Conservation (phyloP, 768 basidiomycete genomes). For the Termitomyces sp. region DNA sequence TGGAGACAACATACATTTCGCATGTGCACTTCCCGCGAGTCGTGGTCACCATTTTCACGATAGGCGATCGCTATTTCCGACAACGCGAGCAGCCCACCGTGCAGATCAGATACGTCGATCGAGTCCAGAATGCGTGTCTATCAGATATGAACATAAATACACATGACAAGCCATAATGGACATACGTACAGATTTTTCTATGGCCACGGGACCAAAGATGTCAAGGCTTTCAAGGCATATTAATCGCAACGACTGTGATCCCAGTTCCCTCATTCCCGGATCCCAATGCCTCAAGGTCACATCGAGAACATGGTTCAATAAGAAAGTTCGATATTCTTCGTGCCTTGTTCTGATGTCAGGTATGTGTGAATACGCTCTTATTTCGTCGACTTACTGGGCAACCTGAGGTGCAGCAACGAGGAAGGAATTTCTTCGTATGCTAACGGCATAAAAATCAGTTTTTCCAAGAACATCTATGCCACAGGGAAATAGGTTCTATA, state of each 20-base stretch:
- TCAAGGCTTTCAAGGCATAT: slow-evolving; percentile 60
- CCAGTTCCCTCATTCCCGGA: slow-evolving; percentile 66
- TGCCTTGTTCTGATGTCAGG: slow-evolving; percentile 45
- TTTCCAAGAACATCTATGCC: slow-evolving; percentile 91
- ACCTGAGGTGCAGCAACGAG: slow-evolving; percentile 81
- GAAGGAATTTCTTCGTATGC: slow-evolving; percentile 79
- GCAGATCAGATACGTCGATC: slow-evolving; percentile 64
- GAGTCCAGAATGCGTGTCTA: slow-evolving; percentile 57
- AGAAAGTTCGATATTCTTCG: slow-evolving; percentile 59
- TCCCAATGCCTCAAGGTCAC: slow-evolving; percentile 91
- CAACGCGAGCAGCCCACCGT: slow-evolving; percentile 76
- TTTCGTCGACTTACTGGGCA: slow-evolving; percentile 57
- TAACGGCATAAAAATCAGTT: slow-evolving; percentile 94
- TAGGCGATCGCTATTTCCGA: slow-evolving; percentile 68
- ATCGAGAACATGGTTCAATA: slow-evolving; percentile 69
- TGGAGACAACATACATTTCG: slow-evolving; percentile 36
- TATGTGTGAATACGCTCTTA: not conserved
- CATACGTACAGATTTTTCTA: slow-evolving; percentile 41
- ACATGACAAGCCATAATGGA: slow-evolving; percentile 1
- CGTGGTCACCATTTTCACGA: slow-evolving; percentile 24
- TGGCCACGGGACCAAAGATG: slow-evolving; percentile 43
- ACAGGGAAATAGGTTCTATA: slow-evolving; percentile 82
- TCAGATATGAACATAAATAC: not conserved
- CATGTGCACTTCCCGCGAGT: slow-evolving; percentile 28
- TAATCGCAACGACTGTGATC: slow-evolving; percentile 65